A percentile compares a stretch with the other conserved stretches of the same genome.
These are phyloP conservation scores for Fusarium brachygibbosum DNA, from an alignment of 2,329 filamentous ascomycete species.

Conservation along the genomic window DNA sequence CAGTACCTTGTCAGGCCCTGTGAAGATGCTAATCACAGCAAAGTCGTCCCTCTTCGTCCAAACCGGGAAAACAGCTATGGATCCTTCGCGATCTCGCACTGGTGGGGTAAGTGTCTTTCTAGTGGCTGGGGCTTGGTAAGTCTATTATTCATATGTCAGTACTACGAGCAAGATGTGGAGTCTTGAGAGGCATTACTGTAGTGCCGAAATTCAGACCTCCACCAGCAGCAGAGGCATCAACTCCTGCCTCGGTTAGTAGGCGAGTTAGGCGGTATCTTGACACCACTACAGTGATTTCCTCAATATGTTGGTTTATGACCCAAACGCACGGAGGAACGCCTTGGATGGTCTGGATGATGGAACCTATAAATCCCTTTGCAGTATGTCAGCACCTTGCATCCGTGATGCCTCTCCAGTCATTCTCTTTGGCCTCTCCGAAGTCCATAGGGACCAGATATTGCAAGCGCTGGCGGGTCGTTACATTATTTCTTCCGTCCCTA, in stretches of 20 bases:
- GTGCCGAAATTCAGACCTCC: neutral
- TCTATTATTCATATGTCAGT: no score
- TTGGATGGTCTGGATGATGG: no score
- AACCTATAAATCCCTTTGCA: no score
- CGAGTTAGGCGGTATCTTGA: neutral
- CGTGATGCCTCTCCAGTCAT: no score
- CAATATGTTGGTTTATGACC: neutral
- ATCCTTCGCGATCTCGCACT: no score
- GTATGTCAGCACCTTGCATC: no score
- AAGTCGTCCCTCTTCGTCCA: neutral
- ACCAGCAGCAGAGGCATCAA: neutral
- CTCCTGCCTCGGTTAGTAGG: neutral
- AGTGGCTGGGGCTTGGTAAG: no score
- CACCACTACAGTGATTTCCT: neutral
- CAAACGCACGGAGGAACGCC: neutral
- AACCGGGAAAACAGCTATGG: neutral
- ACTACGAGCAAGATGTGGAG: neutral
- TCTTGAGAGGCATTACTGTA: neutral
- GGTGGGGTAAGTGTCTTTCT: no score
- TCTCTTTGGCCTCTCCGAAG: no score
- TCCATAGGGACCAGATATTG: no score
- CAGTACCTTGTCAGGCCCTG: neutral
- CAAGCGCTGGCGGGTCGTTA: no score
- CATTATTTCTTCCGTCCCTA: no score
- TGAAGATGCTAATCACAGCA: neutral